Percentiles rank a stretch among this genome's conserved stretches.
Conservation (phyloP, 352 stramenopile genomes). For the Ophiocytium majus region DNA sequence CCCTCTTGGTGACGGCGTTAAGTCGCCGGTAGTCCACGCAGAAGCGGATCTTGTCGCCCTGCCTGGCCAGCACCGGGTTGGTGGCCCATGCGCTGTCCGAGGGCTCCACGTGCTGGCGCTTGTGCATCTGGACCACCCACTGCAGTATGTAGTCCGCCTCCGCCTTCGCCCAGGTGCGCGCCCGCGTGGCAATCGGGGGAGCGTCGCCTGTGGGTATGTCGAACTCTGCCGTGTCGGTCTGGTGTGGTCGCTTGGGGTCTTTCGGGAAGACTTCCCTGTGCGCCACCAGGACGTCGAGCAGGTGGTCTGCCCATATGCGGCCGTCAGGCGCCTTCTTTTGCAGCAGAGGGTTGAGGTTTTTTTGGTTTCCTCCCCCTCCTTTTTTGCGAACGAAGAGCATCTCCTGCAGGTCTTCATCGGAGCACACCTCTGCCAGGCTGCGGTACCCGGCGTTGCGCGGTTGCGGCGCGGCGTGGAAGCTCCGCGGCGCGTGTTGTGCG, state of each 20-base stretch:
- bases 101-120: not conserved
- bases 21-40: conserved; percentile 3
- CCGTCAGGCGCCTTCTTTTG: not conserved
- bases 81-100: not conserved
- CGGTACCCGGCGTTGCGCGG: too few species aligned
- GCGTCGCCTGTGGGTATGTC: not conserved
- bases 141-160: not conserved
- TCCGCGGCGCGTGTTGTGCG: too few species aligned
- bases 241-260: not conserved
- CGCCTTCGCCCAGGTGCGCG: not conserved
- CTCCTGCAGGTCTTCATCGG: not conserved
- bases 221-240: not conserved
- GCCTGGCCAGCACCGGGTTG: not conserved
- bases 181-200: not conserved
- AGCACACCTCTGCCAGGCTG: too few species aligned
- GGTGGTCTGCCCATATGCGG: not conserved
- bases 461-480: too few species aligned
- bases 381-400: not conserved
- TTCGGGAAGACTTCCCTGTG: not conserved
- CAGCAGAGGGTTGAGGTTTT: not conserved
- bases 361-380: too few species aligned
- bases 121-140: not conserved
- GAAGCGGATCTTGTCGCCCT: not conserved
- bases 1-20: not conserved
- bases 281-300: not conserved